Evolutionary conservation across 2,329 filamentous ascomycete species (phyloP), one percentile per base, ranked within the genome.

Genomic region (Rachicladosporium sp.): DNA sequence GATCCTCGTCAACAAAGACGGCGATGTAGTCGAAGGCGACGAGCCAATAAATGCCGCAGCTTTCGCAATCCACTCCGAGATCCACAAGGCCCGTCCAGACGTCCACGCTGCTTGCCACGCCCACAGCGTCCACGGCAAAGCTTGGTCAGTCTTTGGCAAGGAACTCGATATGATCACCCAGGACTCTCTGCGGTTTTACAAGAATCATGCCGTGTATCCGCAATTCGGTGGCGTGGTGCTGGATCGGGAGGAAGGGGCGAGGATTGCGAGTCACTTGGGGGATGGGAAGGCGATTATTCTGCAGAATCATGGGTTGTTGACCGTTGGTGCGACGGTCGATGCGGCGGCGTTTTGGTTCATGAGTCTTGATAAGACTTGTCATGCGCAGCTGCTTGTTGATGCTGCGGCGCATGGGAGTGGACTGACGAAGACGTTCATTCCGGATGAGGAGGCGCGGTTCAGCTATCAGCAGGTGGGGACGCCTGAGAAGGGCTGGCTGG

Each of bases 401-500:
- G 64, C 64, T 2, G 64, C 63, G 0, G 59, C 58, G 27, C 61
- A 48, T 15, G 53, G 55, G 11, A 61, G 52, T 33, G 61, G 61
- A 41, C 44, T 64, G 45, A 47, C 63, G 55, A 59, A 60, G 42
- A 65, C 60, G 34, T 53, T 58, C 21, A 64, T 68, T 36, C 48
- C 50, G 2, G 62, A 66, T 3, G 52, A 53, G 29, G 65, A 67
- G 42, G 64, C 63, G 3, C 46, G 42, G 4, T 59, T 59, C 43
- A 61, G 55, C 27, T 66, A 60, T 40, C 50, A 55, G 44, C 60
- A 63, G 40, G 61, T 68, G 1, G 67, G 65, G 2, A 64, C 56
- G 29, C 62, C 68, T 0, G 66, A 67, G 51, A 73, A 72, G 47
- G 69, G 68, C 0, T 73, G 66, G 67, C 53, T 72, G 13, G 43